phyloP scores from a whole-genome alignment of 2,329 filamentous ascomycete species.

The Tothia fuscella region DNA sequence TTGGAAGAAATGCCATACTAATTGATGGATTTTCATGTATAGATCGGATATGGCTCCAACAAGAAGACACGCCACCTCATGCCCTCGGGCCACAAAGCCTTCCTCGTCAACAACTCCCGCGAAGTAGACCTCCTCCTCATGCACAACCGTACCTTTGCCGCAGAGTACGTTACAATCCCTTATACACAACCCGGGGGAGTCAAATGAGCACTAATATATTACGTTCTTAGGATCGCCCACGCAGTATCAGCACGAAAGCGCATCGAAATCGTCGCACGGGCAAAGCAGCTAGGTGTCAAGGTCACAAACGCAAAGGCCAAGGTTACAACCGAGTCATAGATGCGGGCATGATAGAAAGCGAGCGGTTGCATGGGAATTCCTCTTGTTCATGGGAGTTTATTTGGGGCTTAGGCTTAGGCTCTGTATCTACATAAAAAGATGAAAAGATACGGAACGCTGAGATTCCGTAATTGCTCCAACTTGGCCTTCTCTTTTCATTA shows the following conservation, averaged over 20 bases:
- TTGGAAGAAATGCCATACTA: not conserved
- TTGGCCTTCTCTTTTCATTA: too few relatives aligned
- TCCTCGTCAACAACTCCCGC: conserved; percentile 93
- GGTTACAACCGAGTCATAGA: conserved; percentile 78
- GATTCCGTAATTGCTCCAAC: too few relatives aligned
- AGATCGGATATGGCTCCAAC: conserved; percentile 99
- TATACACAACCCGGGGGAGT: conserved; percentile 16
- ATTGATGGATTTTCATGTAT: conserved; percentile 18
- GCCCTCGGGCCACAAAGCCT: conserved; percentile 98
- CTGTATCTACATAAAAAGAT: too few relatives aligned
- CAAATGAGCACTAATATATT: conserved; percentile 28
- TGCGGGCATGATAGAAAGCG: too few relatives aligned
- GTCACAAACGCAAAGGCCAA: conserved; percentile 99
- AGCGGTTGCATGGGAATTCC: not conserved
- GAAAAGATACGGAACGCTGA: too few relatives aligned
- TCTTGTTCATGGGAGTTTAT: not conserved
- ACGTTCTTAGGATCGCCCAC: conserved; percentile 69
- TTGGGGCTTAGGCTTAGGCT: too few relatives aligned
- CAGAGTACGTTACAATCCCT: conserved; percentile 60
- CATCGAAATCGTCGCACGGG: conserved; percentile 92
- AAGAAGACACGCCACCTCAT: conserved; percentile 99
- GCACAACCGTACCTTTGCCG: conserved; percentile 99
- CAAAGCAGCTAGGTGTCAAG: conserved; percentile 98
- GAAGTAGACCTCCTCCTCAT: conserved; percentile 97
- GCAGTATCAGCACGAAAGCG: conserved; percentile 97